Evolutionary conservation across 1,284 basidiomycete genomes (phyloP).

Genomic region (Limonomyces culmigenus): DNA sequence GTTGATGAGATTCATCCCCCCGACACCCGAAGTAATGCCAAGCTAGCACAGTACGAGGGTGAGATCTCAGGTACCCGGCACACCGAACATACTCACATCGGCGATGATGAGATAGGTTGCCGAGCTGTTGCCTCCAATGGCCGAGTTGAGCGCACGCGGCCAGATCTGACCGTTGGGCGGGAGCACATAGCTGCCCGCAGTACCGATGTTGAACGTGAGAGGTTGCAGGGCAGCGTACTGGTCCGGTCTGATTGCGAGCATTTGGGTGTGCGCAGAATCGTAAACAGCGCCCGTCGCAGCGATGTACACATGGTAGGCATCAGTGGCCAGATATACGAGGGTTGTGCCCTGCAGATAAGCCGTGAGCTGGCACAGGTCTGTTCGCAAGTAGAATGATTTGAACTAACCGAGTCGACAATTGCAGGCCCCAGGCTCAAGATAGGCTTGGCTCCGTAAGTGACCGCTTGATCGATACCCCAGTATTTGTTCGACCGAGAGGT

Average conservation of each 20-base stretch:
- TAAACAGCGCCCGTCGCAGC: conserved; percentile 18
- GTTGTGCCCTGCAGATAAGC: not conserved
- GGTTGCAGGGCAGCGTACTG: no score
- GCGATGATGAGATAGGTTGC: conserved; percentile 7
- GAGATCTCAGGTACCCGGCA: conserved; percentile 1
- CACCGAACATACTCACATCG: conserved; percentile 2
- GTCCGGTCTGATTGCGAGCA: conserved; percentile 20
- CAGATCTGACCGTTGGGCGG: conserved; percentile 8
- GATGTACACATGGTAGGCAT: conserved; percentile 17
- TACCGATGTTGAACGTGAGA: conserved; percentile 24
- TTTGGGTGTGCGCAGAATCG: conserved; percentile 22
- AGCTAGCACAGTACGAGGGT: conserved; percentile 8
- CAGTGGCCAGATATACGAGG: conserved; percentile 6
- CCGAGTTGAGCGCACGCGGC: conserved; percentile 7
- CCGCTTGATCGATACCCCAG: conserved; percentile 47
- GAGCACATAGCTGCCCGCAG: conserved; percentile 9
- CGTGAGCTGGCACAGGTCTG: not conserved
- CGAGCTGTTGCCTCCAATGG: conserved; percentile 5
- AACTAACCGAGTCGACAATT: conserved; percentile 35
- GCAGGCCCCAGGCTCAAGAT: conserved; percentile 31
- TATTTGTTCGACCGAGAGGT: conserved; percentile 29
- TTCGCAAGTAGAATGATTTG: not conserved
- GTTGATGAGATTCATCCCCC: conserved; percentile 21
- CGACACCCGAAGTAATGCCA: conserved; percentile 8
- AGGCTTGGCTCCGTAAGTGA: conserved; percentile 24